Evolutionary conservation across 441 rosid species (phyloP), one percentile per base, ranked within the genome.

Genomic region (Adansonia madagascariensis): DNA sequence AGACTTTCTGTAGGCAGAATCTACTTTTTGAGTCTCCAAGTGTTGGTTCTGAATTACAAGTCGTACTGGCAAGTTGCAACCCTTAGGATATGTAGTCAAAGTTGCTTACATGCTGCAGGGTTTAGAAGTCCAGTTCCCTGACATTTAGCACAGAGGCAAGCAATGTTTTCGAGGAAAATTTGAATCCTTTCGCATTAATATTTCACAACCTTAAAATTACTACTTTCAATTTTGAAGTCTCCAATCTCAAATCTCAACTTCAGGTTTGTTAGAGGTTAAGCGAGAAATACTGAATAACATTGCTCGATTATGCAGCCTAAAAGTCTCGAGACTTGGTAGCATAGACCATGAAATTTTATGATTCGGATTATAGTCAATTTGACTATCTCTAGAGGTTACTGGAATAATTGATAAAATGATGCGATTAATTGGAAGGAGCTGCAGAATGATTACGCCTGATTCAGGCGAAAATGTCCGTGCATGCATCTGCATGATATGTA

Each of bases 391-490:
- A 65, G 31, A 57, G 31, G 73, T 18, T 3, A 49, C 35, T 31
- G 27, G 27, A 55, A 63, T 53, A 15, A 78, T 53, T 64, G 57
- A 53, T 61, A 61, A 73, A 64, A 17, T 46, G 31, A 57, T 55
- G 69, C 18, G 43, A 20, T 24, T 41, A 15, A 35, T 5, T 52
- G 20, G 24, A 31, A 9, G 74, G 74, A 39, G 69, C 79, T 74
- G 14, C 11, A 6, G 52, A 74, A 31, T 59, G 70, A 57, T 79
- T 59, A 31, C 10, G 74, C 14, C 17, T 20, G n/a, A 62, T 27
- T n/a, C 44, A 61, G 17, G 65, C 24, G 46, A 6, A 52, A 2
- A 44, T 10, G 35, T 20, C 22, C n/a, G 20, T 20, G 44, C 47
- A 66, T 57, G 24, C 53, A 15, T 12, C n/a, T 56, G 27, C 31